Evolutionary conservation across 2,329 filamentous ascomycete species (phyloP).

Genomic region (Talaromyces amestolkiae): DNA sequence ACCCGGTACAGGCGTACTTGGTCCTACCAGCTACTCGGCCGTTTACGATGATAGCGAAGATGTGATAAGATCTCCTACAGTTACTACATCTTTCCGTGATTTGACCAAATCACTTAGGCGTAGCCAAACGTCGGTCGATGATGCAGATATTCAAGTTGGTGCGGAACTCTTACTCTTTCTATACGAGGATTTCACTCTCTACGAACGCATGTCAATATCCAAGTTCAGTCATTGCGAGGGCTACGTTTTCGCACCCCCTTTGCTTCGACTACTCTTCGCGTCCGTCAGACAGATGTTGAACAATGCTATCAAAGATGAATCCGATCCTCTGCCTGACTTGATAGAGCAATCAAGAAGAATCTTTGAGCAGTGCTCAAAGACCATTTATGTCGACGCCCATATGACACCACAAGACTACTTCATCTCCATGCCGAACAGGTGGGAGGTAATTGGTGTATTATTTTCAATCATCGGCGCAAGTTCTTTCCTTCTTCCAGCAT

Average conservation of each 20-base stretch:
- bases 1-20: conserved; percentile 19
- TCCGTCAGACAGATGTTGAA: conserved; percentile 23
- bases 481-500: conserved; percentile 19
- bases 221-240: conserved; percentile 24
- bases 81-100: conserved; percentile 1
- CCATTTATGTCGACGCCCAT: conserved; percentile 20
- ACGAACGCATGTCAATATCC: conserved; percentile 21
- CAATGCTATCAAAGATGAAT: conserved; percentile 12
- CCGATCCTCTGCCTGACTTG: conserved; percentile 18
- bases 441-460: conserved; percentile 27
- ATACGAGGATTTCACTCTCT: conserved; percentile 24
- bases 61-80: conserved; percentile 5
- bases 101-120: neutral
- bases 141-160: conserved; percentile 24
- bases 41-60: conserved; percentile 21
- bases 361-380: conserved; percentile 23
- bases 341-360: conserved; percentile 22
- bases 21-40: conserved; percentile 24
- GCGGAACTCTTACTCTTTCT: conserved; percentile 24
- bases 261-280: conserved; percentile 24
- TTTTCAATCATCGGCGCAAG: conserved; percentile 24
- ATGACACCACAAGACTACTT: conserved; percentile 26
- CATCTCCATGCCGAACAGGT: conserved; percentile 21
- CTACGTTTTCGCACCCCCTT: conserved; percentile 23
- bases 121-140: conserved; percentile 17